Evolutionary conservation across 106 monocot species (phyloP).

Genomic region (Dioscorea zingiberensis): DNA sequence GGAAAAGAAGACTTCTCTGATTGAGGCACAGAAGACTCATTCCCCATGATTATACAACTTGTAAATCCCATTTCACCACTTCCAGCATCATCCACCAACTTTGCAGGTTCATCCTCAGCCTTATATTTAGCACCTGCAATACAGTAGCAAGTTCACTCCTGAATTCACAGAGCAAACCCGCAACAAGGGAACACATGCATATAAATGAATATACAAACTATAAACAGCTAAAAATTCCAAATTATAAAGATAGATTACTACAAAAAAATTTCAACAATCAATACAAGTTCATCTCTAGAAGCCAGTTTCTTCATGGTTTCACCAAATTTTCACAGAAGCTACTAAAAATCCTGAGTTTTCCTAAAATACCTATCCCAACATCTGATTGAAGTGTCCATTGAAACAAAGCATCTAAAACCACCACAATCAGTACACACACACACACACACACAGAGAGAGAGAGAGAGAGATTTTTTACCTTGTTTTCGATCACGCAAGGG

Average conservation of each 20-base stretch:
- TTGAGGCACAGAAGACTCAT: slow-evolving; percentile 7
- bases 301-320: too few relatives aligned
- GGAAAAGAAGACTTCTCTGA: slow-evolving; percentile 7
- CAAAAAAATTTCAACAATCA: too few relatives aligned
- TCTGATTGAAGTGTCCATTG: too few relatives aligned
- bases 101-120: slow-evolving; percentile 6
- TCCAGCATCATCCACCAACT: not conserved
- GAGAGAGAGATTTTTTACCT: slow-evolving; percentile 14
- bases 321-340: too few relatives aligned
- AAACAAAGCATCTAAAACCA: too few relatives aligned
- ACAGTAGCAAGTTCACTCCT: slow-evolving; percentile 19
- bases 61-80: slow-evolving; percentile 24
- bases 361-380: too few relatives aligned
- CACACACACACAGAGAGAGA: not conserved
- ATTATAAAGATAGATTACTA: not conserved
- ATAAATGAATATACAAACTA: not conserved
- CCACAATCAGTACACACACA: too few relatives aligned
- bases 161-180: slow-evolving; percentile 17
- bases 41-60: slow-evolving; percentile 35
- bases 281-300: too few relatives aligned
- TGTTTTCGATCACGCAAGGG: slow-evolving; percentile 37
- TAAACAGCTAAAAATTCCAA: not conserved
- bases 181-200: not conserved
- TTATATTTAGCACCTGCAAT: slow-evolving; percentile 16
- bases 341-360: too few relatives aligned